phyloP scores from a whole-genome alignment of 371 early-diverging fungal genomes.

The Mucor velutinosus region DNA sequence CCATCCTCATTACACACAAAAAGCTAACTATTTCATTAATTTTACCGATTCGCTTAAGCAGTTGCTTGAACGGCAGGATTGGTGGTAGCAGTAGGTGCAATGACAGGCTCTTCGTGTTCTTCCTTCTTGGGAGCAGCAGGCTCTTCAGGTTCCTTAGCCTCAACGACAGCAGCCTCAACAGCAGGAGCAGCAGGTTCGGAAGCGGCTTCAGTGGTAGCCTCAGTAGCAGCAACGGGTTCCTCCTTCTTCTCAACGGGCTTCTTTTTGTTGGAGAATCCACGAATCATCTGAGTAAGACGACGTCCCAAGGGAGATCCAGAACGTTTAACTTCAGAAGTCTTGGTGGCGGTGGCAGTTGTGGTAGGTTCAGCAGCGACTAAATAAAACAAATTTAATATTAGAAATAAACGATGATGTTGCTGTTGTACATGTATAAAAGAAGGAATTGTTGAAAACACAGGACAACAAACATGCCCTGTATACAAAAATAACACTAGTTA shows the following conservation, averaged over 20 bases:
- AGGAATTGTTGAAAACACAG: background rate
- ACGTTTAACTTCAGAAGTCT: slow-evolving; percentile 26
- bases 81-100: slow-evolving; percentile 10
- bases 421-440: background rate
- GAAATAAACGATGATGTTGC: background rate
- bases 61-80: slow-evolving; percentile 19
- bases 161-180: background rate
- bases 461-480: background rate
- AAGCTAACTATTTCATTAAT: background rate
- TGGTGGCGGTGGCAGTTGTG: background rate
- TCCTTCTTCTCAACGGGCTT: slow-evolving; percentile 28
- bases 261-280: slow-evolving; percentile 34
- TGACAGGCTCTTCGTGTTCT: background rate
- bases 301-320: slow-evolving; percentile 44
- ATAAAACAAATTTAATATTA: background rate
- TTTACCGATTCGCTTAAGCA: slow-evolving; percentile 9
- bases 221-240: slow-evolving; percentile 9
- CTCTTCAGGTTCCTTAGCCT: slow-evolving; percentile 11
- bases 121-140: background rate
- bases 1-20: background rate
- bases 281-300: slow-evolving; percentile 45
- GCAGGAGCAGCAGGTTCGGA: slow-evolving; percentile 4
- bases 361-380: slow-evolving; percentile 1
- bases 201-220: background rate
- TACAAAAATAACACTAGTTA: slow-evolving; percentile 1